A percentile compares a stretch with the other conserved stretches of the same genome.
phyloP scores from a whole-genome alignment of 768 basidiomycete genomes.

The Aureoboletus auriporus region DNA sequence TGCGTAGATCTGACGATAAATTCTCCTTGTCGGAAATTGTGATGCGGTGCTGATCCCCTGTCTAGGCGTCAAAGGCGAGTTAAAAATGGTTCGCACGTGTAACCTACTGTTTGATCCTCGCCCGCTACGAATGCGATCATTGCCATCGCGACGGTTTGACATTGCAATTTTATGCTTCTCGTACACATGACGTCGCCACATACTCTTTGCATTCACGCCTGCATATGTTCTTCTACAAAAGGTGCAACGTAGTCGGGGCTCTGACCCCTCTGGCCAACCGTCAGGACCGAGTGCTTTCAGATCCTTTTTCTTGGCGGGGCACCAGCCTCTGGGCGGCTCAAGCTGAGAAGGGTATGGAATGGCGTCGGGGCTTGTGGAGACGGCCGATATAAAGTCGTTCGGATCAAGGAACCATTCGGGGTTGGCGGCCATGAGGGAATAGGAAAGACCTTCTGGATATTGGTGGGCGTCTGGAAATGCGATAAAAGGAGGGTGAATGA shows the following conservation, averaged over 20 bases:
- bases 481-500: conserved; percentile 73
- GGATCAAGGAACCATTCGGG: conserved; percentile 78
- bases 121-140: conserved; percentile 55
- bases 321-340: conserved; percentile 84
- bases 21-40: conserved; percentile 31
- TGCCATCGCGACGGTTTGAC: conserved; percentile 76
- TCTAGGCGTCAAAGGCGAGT: conserved; percentile 18
- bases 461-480: conserved; percentile 58
- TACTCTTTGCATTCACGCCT: conserved; percentile 85
- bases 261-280: conserved; percentile 78
- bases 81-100: not conserved
- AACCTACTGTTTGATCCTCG: conserved; percentile 63
- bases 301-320: conserved; percentile 80
- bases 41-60: conserved; percentile 65
- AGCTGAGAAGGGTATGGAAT: conserved; percentile 72
- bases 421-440: conserved; percentile 68
- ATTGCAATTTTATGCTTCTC: conserved; percentile 91
- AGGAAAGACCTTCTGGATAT: conserved; percentile 66
- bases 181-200: conserved; percentile 87
- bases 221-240: conserved; percentile 83
- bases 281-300: conserved; percentile 63
- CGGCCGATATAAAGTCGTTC: conserved; percentile 52
- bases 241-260: conserved; percentile 76
- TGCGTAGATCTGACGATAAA: conserved; percentile 28
- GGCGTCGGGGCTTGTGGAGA: conserved; percentile 45